Evolutionary conservation across 148 eudicot genomes (phyloP).

Genomic region (Arbutus unedo): DNA sequence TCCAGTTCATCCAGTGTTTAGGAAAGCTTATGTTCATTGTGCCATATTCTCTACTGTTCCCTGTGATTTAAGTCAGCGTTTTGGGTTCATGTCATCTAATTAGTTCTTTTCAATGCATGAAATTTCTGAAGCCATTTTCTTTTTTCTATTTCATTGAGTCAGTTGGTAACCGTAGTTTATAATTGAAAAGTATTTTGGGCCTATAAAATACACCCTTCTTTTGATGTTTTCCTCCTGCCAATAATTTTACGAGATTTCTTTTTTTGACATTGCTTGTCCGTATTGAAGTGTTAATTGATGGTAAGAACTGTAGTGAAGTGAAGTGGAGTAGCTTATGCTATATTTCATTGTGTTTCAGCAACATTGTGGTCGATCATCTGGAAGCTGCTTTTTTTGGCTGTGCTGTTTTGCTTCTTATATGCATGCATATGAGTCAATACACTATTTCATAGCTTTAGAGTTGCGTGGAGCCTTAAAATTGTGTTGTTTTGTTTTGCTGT

Average conservation of each 20-base stretch:
- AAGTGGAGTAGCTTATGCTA: neutral
- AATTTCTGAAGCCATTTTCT: neutral
- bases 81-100: neutral
- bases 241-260: neutral
- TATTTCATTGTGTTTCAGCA: neutral
- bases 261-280: neutral
- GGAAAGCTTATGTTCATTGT: neutral
- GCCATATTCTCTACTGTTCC: neutral
- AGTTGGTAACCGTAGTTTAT: neutral
- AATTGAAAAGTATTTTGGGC: neutral
- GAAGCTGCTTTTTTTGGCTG: neutral
- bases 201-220: neutral
- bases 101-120: neutral
- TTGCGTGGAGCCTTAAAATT: neutral
- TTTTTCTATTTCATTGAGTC: neutral
- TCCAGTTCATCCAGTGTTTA: neutral
- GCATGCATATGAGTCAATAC: neutral
- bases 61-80: neutral
- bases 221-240: neutral
- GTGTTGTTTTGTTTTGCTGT: neutral
- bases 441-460: neutral
- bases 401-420: neutral
- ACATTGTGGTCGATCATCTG: slow-evolving; percentile 1
- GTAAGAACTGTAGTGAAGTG: neutral
- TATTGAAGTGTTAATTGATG: neutral